Percentiles rank a stretch among this genome's conserved stretches.
Evolutionary conservation across 2,329 filamentous ascomycete genomes (phyloP).

Genomic region (Penicillium fuscoglaucum): DNA sequence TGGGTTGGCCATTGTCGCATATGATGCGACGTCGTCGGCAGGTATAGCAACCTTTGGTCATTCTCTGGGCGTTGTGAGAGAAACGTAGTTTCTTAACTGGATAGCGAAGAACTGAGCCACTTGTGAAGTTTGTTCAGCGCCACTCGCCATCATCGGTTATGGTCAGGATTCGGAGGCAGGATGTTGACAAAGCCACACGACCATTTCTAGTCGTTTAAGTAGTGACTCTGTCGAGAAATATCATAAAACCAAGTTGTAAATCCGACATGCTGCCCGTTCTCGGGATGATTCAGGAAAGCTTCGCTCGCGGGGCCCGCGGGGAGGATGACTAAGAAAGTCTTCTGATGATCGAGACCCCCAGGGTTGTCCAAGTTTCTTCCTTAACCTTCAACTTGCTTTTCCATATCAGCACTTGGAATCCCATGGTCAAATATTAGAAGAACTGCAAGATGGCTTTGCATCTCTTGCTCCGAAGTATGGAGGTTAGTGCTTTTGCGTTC

Average conservation of each 20-base stretch:
- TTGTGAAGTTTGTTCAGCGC: constrained; percentile 14
- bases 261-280: neutral
- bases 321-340: constrained; percentile 6
- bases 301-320: neutral
- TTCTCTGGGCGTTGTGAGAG: constrained; percentile 19
- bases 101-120: constrained; percentile 19
- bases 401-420: neutral
- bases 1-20: constrained; percentile 46
- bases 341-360: neutral
- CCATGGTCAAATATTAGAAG: neutral
- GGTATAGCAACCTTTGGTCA: constrained; percentile 47
- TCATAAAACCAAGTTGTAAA: neutral
- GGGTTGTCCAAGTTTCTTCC: neutral
- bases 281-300: constrained; percentile 4
- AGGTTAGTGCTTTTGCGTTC: constrained; percentile 30
- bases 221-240: neutral
- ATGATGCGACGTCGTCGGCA: constrained; percentile 47
- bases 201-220: constrained; percentile 14
- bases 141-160: constrained; percentile 24
- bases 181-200: constrained; percentile 8
- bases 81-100: constrained; percentile 9
- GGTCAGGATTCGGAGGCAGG: constrained; percentile 14
- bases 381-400: neutral
- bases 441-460: constrained; percentile 29
- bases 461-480: constrained; percentile 35